Base-by-base conservation (phyloP, 2,329 filamentous ascomycete species). In the Cercospora sesami region DNA sequence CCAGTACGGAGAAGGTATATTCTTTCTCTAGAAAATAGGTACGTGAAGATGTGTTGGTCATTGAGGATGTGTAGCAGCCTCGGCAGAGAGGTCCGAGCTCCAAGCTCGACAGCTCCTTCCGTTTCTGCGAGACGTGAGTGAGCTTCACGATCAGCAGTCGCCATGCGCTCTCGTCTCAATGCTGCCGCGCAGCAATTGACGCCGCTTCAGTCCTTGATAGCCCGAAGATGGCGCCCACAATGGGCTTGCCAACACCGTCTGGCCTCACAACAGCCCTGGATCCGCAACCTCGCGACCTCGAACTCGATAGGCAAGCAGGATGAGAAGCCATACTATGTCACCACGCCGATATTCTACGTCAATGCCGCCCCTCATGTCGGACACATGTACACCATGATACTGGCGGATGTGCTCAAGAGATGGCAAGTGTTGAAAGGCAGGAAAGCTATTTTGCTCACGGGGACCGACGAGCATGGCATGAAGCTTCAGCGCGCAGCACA, bases 331-430 rank as follows among this genome's bases (percentile, higher is more conserved):
- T 97, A 90, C 83, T 99, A 98, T 83, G 85, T 97, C 75, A 98
- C 95, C 5, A 96, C 93, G 8, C 95, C 95, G 2, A 99, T 99
- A 67, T 99, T 98, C 83, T 99, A 99, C 80, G 95, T 99, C 82
- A 99, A 99, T 86, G 92, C 94, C 65, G 93, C 92, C 57, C 95
- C 95, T 61, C 95, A 99, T 82, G 88, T 98, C 71, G 95, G 95
- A 55, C 95, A 99, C 80, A 85, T 99, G 68, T 98, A 97, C 79
- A 92, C 91, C 51, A 94, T 98, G 88, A 85, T 98, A 75, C 86
- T 99, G 55, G 86, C 92, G 71, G 95, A 99, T 80, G 90, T 97
- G 63, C 82, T 97, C 73, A 99, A 98, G 81, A 87, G 95, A 81
- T 99, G 93, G 93, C 88, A 96, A 77, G 83, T 87, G 33, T 85